These are phyloP conservation scores for Malassezia psittaci DNA, from an alignment of 1,284 basidiomycete genomes.

Conservation along the genomic window DNA sequence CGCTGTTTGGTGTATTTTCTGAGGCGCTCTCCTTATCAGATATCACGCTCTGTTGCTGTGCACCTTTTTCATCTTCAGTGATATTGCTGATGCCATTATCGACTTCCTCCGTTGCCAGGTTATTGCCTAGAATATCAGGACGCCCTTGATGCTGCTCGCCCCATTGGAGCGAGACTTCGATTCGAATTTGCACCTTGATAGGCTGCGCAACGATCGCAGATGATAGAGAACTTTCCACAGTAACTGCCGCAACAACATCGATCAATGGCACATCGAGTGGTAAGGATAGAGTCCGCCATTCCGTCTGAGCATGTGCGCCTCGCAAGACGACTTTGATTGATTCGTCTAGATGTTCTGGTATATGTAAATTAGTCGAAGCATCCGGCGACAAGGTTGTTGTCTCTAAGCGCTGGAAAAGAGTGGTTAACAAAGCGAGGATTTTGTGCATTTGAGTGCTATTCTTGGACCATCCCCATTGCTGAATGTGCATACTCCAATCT, in stretches of 20 bases:
- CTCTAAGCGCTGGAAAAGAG: not conserved
- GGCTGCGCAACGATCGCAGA: not conserved
- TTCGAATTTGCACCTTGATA: not conserved
- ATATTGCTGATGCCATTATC: not conserved
- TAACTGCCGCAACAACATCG: constrained; percentile 7
- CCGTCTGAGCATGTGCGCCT: not conserved
- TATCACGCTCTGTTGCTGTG: not conserved
- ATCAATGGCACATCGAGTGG: constrained; percentile 11
- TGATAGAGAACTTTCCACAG: not conserved
- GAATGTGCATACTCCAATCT: not conserved
- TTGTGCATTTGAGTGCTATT: not conserved
- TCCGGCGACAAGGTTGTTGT: not conserved
- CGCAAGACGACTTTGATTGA: not conserved
- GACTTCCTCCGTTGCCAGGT: not conserved
- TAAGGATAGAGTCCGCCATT: constrained; percentile 9
- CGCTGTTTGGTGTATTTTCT: not conserved
- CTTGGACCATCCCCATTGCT: constrained; percentile 9
- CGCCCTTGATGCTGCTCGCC: not conserved
- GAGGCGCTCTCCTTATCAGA: not conserved
- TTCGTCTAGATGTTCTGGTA: not conserved
- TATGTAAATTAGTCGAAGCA: no score
- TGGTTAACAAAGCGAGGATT: not conserved
- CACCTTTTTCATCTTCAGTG: not conserved
- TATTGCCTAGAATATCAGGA: not conserved
- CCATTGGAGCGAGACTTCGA: constrained; percentile 3